Conservation (phyloP, 73 alveolate species). For the Uronychia setigera region DNA sequence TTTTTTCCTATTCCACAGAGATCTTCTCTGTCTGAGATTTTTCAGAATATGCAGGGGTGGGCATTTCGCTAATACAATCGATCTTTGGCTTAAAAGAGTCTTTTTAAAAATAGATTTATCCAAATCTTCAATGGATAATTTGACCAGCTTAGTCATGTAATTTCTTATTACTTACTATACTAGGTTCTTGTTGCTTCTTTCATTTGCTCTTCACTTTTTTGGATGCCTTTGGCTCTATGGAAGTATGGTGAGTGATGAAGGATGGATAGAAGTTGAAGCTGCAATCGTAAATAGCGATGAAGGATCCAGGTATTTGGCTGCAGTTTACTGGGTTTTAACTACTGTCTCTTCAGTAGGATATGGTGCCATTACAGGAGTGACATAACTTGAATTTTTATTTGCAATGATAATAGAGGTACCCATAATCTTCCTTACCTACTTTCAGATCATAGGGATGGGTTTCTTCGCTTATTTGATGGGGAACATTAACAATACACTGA, state of each 20-base stretch:
- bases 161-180: not conserved
- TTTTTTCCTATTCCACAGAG: not conserved
- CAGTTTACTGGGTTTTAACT: constrained; percentile 34
- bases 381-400: constrained; percentile 31
- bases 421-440: too few species aligned
- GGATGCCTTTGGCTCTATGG: constrained; percentile 16
- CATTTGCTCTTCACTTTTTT: constrained; percentile 4
- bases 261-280: constrained; percentile 1
- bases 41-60: not conserved
- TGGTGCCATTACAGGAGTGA: constrained; percentile 42
- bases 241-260: not conserved
- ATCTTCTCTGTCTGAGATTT: not conserved
- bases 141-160: not conserved
- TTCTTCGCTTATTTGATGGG: constrained; percentile 50
- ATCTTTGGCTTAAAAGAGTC: not conserved
- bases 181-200: not conserved
- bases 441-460: constrained; percentile 37
- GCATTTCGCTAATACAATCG: not conserved
- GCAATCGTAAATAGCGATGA: not conserved
- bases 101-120: not conserved
- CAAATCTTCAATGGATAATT: not conserved
- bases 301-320: not conserved
- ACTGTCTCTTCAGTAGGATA: constrained; percentile 58
- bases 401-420: constrained; percentile 10
- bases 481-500: constrained; percentile 23